Evolutionary conservation across 805 yeast genomes (phyloP).

Genomic region (Starmerella bacillaris): DNA sequence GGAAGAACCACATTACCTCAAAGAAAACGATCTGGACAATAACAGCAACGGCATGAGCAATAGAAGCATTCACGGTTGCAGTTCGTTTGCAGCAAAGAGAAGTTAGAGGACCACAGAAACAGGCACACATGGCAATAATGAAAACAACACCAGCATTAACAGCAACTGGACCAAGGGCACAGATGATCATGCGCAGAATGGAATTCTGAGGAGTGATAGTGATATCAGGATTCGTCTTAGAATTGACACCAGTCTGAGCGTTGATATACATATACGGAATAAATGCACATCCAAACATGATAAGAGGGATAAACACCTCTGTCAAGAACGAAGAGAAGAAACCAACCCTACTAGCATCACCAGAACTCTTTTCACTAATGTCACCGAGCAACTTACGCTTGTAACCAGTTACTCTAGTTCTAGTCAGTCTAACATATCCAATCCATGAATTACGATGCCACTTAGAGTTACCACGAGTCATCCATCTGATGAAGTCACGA

Average conservation of each 20-base stretch:
- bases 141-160: constrained; percentile 72
- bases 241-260: constrained; percentile 63
- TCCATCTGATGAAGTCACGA: constrained; percentile 80
- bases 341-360: constrained; percentile 57
- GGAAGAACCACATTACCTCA: constrained; percentile 92
- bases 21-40: constrained; percentile 71
- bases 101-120: constrained; percentile 94
- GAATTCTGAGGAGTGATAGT: constrained; percentile 33
- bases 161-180: constrained; percentile 72
- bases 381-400: constrained; percentile 56
- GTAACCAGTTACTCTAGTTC: constrained; percentile 86
- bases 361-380: constrained; percentile 44
- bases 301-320: constrained; percentile 56
- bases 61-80: constrained; percentile 84
- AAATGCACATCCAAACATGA: constrained; percentile 50
- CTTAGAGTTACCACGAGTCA: constrained; percentile 57
- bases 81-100: constrained; percentile 94
- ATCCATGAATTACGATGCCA: constrained; percentile 66
- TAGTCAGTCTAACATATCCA: constrained; percentile 48
- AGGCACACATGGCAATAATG: constrained; percentile 63
- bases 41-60: constrained; percentile 92
- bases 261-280: constrained; percentile 66
- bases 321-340: constrained; percentile 61
- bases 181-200: constrained; percentile 39
- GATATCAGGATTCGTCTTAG: constrained; percentile 14